A percentile compares a stretch with the other conserved stretches of the same genome.
Conservation (phyloP, 1,284 basidiomycete genomes). For the Fomitopsis palustris region DNA sequence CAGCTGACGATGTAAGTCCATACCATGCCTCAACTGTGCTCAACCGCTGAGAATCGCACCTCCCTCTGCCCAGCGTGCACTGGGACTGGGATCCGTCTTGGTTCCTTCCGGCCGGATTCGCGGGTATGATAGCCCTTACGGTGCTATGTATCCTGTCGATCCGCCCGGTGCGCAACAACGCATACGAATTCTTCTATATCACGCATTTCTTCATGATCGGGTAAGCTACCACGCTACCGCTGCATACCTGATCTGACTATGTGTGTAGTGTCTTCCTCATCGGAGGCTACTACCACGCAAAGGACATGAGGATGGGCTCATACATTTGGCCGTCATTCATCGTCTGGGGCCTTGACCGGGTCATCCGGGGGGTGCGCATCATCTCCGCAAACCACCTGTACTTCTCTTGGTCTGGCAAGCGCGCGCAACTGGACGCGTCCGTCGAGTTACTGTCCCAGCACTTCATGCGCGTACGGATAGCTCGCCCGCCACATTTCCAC, state of each 20-base stretch:
- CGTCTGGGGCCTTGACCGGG: slow-evolving; percentile 64
- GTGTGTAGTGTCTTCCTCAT: slow-evolving; percentile 19
- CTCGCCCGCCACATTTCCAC: slow-evolving; percentile 35
- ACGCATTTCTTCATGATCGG: slow-evolving; percentile 14
- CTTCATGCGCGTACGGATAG: slow-evolving; percentile 48
- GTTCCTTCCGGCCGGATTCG: slow-evolving; percentile 14
- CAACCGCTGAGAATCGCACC: background rate
- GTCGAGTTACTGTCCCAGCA: slow-evolving; percentile 45
- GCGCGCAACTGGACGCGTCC: slow-evolving; percentile 33
- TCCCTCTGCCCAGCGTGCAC: background rate
- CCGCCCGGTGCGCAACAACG: slow-evolving; percentile 18
- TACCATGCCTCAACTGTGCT: background rate
- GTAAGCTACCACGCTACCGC: background rate
- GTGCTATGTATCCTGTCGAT: slow-evolving; percentile 22
- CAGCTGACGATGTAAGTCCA: background rate
- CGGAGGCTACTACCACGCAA: slow-evolving; percentile 33
- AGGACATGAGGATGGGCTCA: slow-evolving; percentile 13
- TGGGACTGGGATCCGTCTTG: background rate
- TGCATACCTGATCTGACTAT: no score
- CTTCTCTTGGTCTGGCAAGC: slow-evolving; percentile 27
- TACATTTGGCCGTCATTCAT: slow-evolving; percentile 57
- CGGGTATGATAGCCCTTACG: slow-evolving; percentile 15
- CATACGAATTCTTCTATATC: slow-evolving; percentile 27
- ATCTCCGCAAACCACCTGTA: slow-evolving; percentile 48
- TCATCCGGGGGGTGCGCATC: slow-evolving; percentile 48